A percentile compares a stretch with the other conserved stretches of the same genome.
These are phyloP conservation scores for Boletus semigastroideus DNA, from an alignment of 1,284 basidiomycete genomes.

Conservation along the genomic window DNA sequence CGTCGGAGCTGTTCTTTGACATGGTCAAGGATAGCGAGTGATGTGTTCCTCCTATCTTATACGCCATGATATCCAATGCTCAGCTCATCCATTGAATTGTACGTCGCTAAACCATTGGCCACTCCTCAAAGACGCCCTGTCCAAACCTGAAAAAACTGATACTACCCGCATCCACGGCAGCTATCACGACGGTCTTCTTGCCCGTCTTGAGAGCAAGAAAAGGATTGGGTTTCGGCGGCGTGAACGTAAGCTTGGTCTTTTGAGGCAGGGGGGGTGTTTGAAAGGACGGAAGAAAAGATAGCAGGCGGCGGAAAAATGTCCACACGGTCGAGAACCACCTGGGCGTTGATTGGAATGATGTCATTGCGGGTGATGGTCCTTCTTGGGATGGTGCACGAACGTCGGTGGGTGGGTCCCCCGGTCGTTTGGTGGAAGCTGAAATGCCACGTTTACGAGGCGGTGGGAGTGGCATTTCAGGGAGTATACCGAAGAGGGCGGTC, in stretches of 20 bases:
- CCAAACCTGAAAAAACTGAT: constrained; percentile 90
- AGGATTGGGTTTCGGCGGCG: constrained; percentile 52
- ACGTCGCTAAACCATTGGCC: constrained; percentile 47
- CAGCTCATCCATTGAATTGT: no score
- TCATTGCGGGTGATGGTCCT: background rate
- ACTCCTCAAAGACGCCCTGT: constrained; percentile 81
- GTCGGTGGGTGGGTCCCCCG: constrained; percentile 14
- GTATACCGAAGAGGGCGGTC: constrained; percentile 56
- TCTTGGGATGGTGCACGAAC: constrained; percentile 12
- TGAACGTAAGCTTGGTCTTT: constrained; percentile 36
- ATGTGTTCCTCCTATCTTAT: no score
- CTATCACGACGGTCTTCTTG: constrained; percentile 82
- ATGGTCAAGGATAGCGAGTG: no score
- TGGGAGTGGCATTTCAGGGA: constrained; percentile 59
- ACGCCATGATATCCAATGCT: no score
- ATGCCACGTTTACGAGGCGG: constrained; percentile 45
- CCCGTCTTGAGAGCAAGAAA: constrained; percentile 83
- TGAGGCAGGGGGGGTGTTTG: constrained; percentile 17
- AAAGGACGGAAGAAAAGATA: constrained; percentile 13
- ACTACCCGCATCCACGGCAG: constrained; percentile 87
- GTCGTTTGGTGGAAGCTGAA: constrained; percentile 8
- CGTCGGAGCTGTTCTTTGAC: no score
- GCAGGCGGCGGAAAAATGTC: constrained; percentile 1
- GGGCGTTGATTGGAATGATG: background rate
- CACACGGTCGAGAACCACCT: background rate